A percentile compares a stretch with the other conserved stretches of the same genome.
phyloP scores from a whole-genome alignment of 352 stramenopile species.

The Phytophthora capsici region DNA sequence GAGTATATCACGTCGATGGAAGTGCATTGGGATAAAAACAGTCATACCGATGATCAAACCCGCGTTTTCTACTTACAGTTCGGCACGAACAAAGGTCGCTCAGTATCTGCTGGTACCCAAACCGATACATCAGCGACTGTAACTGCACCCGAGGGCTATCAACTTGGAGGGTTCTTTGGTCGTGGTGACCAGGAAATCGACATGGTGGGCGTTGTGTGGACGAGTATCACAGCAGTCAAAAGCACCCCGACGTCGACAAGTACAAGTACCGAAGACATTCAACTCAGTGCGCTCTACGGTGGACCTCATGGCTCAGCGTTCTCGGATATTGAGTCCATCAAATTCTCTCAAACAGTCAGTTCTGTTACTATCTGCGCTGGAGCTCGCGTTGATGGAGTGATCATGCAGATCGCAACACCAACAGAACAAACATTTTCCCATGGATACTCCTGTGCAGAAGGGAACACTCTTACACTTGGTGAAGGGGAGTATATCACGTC shows the following conservation, averaged over 20 bases:
- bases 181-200: conserved; percentile 16
- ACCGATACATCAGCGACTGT: background rate
- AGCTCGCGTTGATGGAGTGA: conserved; percentile 6
- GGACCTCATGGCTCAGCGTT: conserved; percentile 19
- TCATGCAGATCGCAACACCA: conserved; percentile 1
- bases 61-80: conserved; percentile 11
- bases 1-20: conserved; percentile 16
- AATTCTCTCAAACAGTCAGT: background rate
- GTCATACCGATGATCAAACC: background rate
- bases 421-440: background rate
- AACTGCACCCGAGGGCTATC: conserved; percentile 18
- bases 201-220: conserved; percentile 15
- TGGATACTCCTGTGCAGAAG: conserved; percentile 8
- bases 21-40: conserved; percentile 1
- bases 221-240: conserved; percentile 11
- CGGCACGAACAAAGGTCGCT: background rate
- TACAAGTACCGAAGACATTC: conserved; percentile 5
- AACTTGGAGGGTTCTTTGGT: conserved; percentile 18
- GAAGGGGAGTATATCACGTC: conserved; percentile 10
- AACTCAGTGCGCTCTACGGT: conserved; percentile 8
- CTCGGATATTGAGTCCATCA: conserved; percentile 8
- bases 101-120: background rate
- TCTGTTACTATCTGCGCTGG: conserved; percentile 10
- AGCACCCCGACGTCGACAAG: background rate
- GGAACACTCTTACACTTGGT: conserved; percentile 7